Base-by-base conservation (phyloP, 1,284 basidiomycete genomes). In the Apiotrichum sp. region DNA sequence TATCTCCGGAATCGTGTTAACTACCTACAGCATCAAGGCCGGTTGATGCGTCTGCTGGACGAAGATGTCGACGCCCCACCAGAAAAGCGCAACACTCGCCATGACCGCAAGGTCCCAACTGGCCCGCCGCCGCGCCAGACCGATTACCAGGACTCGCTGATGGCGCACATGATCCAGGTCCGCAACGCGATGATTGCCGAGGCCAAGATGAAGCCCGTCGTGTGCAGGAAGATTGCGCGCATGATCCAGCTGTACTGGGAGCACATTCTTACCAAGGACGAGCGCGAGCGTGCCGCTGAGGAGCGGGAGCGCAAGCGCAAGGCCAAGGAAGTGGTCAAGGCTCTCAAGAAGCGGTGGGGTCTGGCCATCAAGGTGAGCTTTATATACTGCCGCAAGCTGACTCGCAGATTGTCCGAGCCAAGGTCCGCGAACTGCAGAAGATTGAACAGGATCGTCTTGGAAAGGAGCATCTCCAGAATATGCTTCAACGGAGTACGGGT, bases 401-500 rank as follows among this genome's bases (percentile, higher is more conserved):
- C 59, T 16, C 32, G 32, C 50, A 62, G 67, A 82, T 90, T 68
- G 82, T 93, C 14, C 83, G 87, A 6, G 85, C 88, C 49, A 81
- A 85, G 59, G 80, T 85, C 57, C 78, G 85, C 33, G 77, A 78
- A 55, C 72, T 69, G 36, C 77, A 80, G 51, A 82, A 83, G 62
- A 82, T 78, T 14, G 86, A 89, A 68, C 83, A 86, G 63, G 82
- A 84, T 61, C 80, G 83, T 22, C 75, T 82, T 10, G 87, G 87
- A 0, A 87, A 88, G 59, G 85, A 87, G 64, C 93, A 96, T 76
- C 80, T 98, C 32, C 88, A 93, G 71, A 89, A 86, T 3, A 91
- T 98, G 63, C 79, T 98, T 40, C 84, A 92, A 72, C 87, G 95
- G 67, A 95, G 91, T 43, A 89, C 89, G 0, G 85, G 87, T 52